These are phyloP conservation scores for Aspergillus egyptiacus DNA, from an alignment of 495 filamentous ascomycete species.

Conservation along the genomic window DNA sequence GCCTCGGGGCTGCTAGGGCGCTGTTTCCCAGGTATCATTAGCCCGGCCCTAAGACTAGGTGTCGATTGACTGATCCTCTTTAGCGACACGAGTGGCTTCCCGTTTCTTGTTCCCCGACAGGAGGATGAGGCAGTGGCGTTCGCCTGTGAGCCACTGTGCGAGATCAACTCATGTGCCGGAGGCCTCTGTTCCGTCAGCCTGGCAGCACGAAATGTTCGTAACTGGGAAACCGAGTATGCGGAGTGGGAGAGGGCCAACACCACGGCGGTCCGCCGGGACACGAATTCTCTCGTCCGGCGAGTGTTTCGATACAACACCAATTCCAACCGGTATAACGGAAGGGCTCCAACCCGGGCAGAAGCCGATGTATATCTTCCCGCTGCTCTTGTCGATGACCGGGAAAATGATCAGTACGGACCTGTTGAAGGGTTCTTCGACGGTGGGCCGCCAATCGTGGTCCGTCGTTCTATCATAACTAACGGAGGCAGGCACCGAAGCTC, in stretches of 20 bases:
- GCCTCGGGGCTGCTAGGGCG: not conserved
- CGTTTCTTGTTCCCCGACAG: not conserved
- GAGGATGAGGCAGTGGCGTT: not conserved
- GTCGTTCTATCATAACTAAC: not conserved
- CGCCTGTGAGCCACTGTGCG: not conserved
- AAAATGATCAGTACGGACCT: not conserved
- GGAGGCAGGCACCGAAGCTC: not conserved
- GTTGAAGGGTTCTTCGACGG: not conserved
- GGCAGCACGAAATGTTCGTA: not conserved
- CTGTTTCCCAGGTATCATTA: not conserved
- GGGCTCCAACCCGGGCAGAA: not conserved
- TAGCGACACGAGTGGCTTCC: not conserved
- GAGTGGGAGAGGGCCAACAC: slow-evolving; percentile 3
- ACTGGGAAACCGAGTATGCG: not conserved
- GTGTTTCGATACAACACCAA: not conserved
- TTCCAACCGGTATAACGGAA: not conserved
- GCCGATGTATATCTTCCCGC: not conserved
- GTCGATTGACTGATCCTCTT: not conserved
- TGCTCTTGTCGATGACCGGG: not conserved
- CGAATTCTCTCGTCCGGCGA: not conserved
- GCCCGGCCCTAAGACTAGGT: not conserved
- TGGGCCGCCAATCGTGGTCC: not conserved
- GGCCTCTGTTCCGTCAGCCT: not conserved
- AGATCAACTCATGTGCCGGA: not conserved
- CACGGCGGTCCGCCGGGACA: not conserved